Evolutionary conservation across 2,329 filamentous ascomycete genomes (phyloP), one percentile per base, ranked within the genome.

Genomic region (Colletotrichum nymphaeae): DNA sequence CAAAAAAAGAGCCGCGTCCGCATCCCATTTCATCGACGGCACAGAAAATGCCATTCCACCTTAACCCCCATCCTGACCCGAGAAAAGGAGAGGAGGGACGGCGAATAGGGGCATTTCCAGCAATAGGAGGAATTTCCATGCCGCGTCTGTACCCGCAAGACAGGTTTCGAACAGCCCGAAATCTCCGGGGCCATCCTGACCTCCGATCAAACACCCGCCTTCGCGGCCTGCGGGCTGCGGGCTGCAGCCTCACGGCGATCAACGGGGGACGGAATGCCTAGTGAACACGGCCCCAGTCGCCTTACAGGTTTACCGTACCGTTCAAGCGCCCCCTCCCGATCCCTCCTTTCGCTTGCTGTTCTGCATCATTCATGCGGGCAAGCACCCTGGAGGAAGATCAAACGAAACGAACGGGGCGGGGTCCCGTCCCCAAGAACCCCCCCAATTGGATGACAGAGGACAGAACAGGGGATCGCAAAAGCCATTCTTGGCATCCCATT

Each of bases 161-260:
- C 37, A 42, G 16, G 37, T 42, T 42, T 42, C 37, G 14, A 42
- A 42, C 37, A 42, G 42, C 19, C 19, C 42, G 19, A 49, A 49
- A 49, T 49, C 42, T 49, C 42, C 42, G 42, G 42, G 42, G 16
- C 26, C 26, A 60, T 59, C 70, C 56, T 57, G 14, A 32, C 59
- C 56, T 66, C 46, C 53, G 66, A 73, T 73, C 70, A 73, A 73
- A 69, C 70, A 69, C 16, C 66, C 55, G 42, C 53, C 60, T 12
- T 35, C 32, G 32, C 32, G 32, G 32, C 32, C 32, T 35, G 11
- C 32, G 32, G 11, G 3, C 32, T 35, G 32, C 32, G 32, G 11
- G 1, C 32, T 35, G 32, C 32, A 35, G 32, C 32, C 58, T 46
- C 59, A 26, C 11, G 42, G 60, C n/a, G 16, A 52, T 52, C 60